Evolutionary conservation across 306 rosid species (phyloP), one percentile per base, ranked within the genome.

Genomic region (Prunus armeniaca): DNA sequence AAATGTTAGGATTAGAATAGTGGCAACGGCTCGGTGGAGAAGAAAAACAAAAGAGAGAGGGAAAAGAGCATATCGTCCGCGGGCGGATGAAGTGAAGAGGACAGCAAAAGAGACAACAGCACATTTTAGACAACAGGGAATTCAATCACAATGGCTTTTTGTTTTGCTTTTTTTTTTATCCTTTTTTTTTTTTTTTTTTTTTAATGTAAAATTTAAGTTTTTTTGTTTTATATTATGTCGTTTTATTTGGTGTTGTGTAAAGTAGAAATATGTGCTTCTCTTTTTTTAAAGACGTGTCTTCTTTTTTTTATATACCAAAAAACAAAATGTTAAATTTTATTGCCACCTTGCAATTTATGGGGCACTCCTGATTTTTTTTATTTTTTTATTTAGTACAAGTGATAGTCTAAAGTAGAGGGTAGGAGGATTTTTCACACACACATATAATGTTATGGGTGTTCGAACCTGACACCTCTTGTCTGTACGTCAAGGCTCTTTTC

Each of bases 401-500:
- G 32, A 3, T 30, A 30, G 7, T 32, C 8, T 34, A 34, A 34
- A 34, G 0, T 0, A 34, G 1, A 34, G 2, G 41, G 2, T 34
- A 5, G 8, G 0, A 34, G 8, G 41, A 6, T 34, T 34, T 34
- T 8, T 5, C 41, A 34, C 41, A 34, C 8, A 34, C 41, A 34
- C 6, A 34, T 5, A 34, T 34, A 6, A 34, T 34, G 41, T 5
- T 2, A 34, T 34, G 0, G 6, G 8, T 6, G 0, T 34, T 34
- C 2, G 2, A 34, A 34, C 0, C 6, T 34, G 2, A 5, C 41
- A 34, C 8, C 1, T 34, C 41, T 34, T 34, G 0, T 34, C 8
- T 6, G 8, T 34, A 34, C 5, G 8, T 0, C 41, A 34, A 34
- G 0, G 0, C 0, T 8, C 1, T 6, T 34, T 5, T 34, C 0